Evolutionary conservation across 2,329 filamentous ascomycete genomes (phyloP).

Genomic region (Diaporthe humulicola): DNA sequence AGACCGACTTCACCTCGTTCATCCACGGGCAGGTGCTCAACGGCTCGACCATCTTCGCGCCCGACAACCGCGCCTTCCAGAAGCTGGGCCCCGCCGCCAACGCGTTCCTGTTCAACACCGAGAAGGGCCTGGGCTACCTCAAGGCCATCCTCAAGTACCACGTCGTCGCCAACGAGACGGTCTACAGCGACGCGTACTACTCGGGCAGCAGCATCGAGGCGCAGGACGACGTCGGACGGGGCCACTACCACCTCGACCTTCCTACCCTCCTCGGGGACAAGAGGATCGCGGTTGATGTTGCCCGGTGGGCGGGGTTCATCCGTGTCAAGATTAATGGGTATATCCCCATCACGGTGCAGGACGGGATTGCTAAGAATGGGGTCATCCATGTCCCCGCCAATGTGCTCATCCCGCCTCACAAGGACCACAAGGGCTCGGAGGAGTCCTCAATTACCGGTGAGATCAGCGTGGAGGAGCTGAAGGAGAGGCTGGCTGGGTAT

Average conservation of each 20-base stretch:
- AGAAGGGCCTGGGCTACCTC: conserved; percentile 80
- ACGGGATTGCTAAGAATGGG: conserved; percentile 82
- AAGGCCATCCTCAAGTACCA: conserved; percentile 85
- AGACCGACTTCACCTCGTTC: conserved; percentile 77
- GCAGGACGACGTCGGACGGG: conserved; percentile 51
- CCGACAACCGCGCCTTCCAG: conserved; percentile 84
- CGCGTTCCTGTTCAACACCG: conserved; percentile 86
- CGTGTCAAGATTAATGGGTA: conserved; percentile 83
- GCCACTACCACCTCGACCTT: conserved; percentile 77
- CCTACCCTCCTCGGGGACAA: conserved; percentile 78
- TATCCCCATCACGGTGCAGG: conserved; percentile 73
- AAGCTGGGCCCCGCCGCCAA: conserved; percentile 80
- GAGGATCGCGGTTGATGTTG: conserved; percentile 79
- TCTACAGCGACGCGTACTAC: conserved; percentile 90
- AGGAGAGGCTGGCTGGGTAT: conserved; percentile 64
- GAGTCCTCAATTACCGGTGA: conserved; percentile 58
- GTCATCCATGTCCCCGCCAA: conserved; percentile 83
- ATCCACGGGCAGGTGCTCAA: conserved; percentile 65
- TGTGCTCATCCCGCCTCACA: conserved; percentile 82
- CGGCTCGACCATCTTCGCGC: conserved; percentile 85
- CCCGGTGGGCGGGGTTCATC: conserved; percentile 75
- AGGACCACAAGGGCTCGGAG: conserved; percentile 53
- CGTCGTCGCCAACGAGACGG: conserved; percentile 77
- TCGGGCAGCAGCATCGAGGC: conserved; percentile 55
- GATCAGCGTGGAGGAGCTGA: conserved; percentile 72